A percentile compares a stretch with the other conserved stretches of the same genome.
Conservation (phyloP, 1,284 basidiomycete species). For the Apiotrichum domesticum region DNA sequence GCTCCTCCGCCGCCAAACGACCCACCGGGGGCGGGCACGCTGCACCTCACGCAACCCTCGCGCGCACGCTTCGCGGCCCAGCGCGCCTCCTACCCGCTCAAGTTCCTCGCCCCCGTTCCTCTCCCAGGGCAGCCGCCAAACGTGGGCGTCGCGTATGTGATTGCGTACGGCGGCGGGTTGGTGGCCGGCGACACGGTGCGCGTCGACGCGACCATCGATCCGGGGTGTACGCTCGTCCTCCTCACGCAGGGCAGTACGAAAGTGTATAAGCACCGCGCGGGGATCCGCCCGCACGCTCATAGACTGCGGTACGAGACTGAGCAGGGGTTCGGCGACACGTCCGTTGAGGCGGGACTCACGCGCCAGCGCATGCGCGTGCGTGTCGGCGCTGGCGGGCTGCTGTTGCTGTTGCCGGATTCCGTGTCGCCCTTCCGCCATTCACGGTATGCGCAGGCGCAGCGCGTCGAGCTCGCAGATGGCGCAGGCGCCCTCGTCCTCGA, state of each 20-base stretch:
- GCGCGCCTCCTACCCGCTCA: constrained; percentile 80
- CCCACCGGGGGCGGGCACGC: constrained; percentile 30
- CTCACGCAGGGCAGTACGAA: constrained; percentile 77
- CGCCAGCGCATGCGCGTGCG: constrained; percentile 53
- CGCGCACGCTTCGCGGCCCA: constrained; percentile 64
- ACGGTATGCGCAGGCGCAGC: constrained; percentile 73
- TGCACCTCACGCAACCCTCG: constrained; percentile 23
- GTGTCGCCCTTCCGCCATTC: constrained; percentile 85
- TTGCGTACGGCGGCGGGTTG: constrained; percentile 89
- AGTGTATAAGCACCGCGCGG: constrained; percentile 71
- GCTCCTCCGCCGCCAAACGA: neutral
- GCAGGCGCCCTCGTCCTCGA: constrained; percentile 72
- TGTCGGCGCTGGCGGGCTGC: constrained; percentile 53
- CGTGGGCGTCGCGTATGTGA: constrained; percentile 67
- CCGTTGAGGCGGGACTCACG: constrained; percentile 24
- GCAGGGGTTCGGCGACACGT: neutral
- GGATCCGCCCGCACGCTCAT: constrained; percentile 40
- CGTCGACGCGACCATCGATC: constrained; percentile 59
- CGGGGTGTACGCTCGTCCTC: constrained; percentile 31
- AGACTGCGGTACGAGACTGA: neutral
- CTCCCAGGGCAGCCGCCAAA: constrained; percentile 43
- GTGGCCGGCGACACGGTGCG: constrained; percentile 77
- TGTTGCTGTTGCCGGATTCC: constrained; percentile 82
- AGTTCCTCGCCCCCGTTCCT: constrained; percentile 66
- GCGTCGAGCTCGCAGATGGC: constrained; percentile 50